Evolutionary conservation across 495 filamentous ascomycete genomes (phyloP), one percentile per base, ranked within the genome.

Genomic region (Penicillium angulare): DNA sequence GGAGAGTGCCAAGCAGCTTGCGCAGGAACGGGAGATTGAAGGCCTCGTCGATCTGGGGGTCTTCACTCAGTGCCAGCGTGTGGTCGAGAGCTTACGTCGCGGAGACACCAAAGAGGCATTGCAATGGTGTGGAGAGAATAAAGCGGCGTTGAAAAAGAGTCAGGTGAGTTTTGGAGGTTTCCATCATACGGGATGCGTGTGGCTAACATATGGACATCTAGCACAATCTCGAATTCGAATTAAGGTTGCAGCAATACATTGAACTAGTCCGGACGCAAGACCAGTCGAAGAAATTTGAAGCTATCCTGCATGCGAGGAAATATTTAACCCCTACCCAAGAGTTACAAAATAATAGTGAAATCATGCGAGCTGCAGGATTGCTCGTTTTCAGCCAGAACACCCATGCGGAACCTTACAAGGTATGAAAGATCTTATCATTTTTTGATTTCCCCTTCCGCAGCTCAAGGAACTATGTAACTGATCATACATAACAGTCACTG

Each of bases 201-300:
- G 27, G 7, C 20, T 38, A 5, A 38, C 23, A 27, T 13, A 5
- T 49, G 8, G n/a, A 9, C n/a, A 7, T 15, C 8, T 35, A 92
- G 86, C 90, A 86, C 57, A 90, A 87, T 43, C 79, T 98, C 22
- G 95, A 97, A 65, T 93, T 95, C 63, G 87, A 95, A 76, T 79
- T 98, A 8, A 84, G 95, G n/a, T 76, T 95, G 56, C 93, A 98
- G 68, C 90, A 97, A 64, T 97, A 88, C 65, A 91, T 97, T 55
- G 93, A 97, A 64, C 77, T 97, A 49, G 80, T 95, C 43, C 78
- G 93, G 34, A 82, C 73, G 29, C 77, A 78, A 35, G 70, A 84
- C 15, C 74, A 65, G 24, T 39, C 60, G 4, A 88, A 86, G 56
- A 76, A 86, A 21, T 59, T 84, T 44, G 90, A 96, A 50, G 88